phyloP scores from a whole-genome alignment of 148 eudicot species.

The Vaccinium darrowii region DNA sequence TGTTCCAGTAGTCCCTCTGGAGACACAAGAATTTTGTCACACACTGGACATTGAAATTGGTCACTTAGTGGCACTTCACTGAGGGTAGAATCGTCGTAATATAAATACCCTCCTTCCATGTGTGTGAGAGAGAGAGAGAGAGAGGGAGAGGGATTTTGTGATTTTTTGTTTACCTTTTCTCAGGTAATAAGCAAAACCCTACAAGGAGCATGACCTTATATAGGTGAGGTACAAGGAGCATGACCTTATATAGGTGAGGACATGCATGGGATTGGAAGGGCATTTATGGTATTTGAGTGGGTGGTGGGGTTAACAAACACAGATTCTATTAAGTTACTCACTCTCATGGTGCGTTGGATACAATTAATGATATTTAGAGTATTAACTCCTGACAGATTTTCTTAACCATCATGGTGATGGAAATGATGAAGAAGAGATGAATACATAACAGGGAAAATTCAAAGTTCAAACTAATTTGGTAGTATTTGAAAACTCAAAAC shows the following conservation, averaged over 20 bases:
- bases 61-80: neutral
- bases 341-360: slow-evolving; percentile 1
- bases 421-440: neutral
- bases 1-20: neutral
- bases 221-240: neutral
- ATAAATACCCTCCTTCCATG: neutral
- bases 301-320: neutral
- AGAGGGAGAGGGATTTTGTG: neutral
- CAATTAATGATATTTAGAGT: neutral
- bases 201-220: neutral
- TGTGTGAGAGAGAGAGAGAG: neutral
- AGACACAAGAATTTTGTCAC: neutral
- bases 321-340: neutral
- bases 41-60: neutral
- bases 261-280: neutral
- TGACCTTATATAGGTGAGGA: neutral
- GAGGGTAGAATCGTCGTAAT: neutral
- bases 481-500: neutral
- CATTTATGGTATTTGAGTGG: neutral
- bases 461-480: neutral
- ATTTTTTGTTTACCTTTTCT: neutral
- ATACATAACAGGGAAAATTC: neutral
- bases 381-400: neutral
- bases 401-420: neutral
- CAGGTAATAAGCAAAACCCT: too few relatives aligned